These are phyloP conservation scores for Geosmithia morbida DNA, from an alignment of 2,329 filamentous ascomycete genomes.

Conservation along the genomic window DNA sequence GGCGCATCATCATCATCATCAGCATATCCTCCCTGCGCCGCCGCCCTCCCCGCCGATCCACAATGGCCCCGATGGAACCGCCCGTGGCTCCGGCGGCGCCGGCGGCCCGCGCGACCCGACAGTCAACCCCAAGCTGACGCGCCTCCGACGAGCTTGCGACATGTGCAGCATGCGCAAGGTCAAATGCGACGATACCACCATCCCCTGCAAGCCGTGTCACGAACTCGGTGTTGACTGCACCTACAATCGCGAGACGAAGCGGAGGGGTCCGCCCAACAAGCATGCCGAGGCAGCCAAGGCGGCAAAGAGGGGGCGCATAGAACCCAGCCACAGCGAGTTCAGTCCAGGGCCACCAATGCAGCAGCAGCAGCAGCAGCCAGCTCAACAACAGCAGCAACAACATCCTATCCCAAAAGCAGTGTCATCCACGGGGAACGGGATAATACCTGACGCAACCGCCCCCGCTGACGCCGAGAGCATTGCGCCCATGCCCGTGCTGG, in stretches of 20 bases:
- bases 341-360: slow-evolving; percentile 3
- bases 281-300: slow-evolving; percentile 40
- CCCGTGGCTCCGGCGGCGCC: slow-evolving; percentile 2
- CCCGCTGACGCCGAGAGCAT: slow-evolving; percentile 48
- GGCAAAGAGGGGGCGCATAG: slow-evolving; percentile 30
- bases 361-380: slow-evolving; percentile 7
- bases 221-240: slow-evolving; percentile 45
- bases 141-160: slow-evolving; percentile 43
- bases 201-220: slow-evolving; percentile 41
- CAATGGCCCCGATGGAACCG: slow-evolving; percentile 6
- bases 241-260: slow-evolving; percentile 40
- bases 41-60: slow-evolving; percentile 6
- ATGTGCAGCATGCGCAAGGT: slow-evolving; percentile 49
- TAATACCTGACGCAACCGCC: slow-evolving; percentile 28
- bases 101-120: slow-evolving; percentile 20
- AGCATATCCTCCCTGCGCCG: slow-evolving; percentile 1
- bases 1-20: slow-evolving; percentile 2
- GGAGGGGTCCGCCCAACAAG: slow-evolving; percentile 44
- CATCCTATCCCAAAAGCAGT: background rate
- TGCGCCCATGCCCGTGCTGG: slow-evolving; percentile 52
- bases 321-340: slow-evolving; percentile 9
- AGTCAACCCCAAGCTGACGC: slow-evolving; percentile 35
- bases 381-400: background rate
- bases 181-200: slow-evolving; percentile 41
- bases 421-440: slow-evolving; percentile 28